phyloP scores from a whole-genome alignment of 2,329 filamentous ascomycete genomes.

The Nectriaceae sp. region DNA sequence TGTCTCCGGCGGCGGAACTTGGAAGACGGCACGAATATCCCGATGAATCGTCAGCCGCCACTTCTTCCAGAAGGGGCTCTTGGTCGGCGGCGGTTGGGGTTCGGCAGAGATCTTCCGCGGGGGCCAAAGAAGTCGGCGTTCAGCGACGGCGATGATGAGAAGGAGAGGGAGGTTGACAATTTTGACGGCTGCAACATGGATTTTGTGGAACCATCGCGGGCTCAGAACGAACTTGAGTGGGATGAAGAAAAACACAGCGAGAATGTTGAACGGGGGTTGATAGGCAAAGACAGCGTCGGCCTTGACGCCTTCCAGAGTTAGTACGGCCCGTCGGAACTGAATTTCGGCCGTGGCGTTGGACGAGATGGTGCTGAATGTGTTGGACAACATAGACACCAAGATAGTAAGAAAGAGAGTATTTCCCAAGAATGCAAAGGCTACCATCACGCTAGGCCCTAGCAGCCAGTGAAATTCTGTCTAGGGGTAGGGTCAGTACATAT shows the following conservation, averaged over 20 bases:
- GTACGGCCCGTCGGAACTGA: constrained; percentile 76
- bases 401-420: constrained; percentile 91
- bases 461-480: constrained; percentile 74
- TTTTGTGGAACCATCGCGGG: constrained; percentile 88
- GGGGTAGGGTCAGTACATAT: constrained; percentile 6
- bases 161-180: constrained; percentile 75
- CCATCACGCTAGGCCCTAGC: constrained; percentile 78
- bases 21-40: constrained; percentile 73
- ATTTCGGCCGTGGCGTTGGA: constrained; percentile 80
- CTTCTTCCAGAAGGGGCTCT: constrained; percentile 63
- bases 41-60: constrained; percentile 70
- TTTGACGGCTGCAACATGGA: constrained; percentile 77
- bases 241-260: constrained; percentile 72
- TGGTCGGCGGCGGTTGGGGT: constrained; percentile 24
- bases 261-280: constrained; percentile 79
- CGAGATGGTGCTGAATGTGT: constrained; percentile 79
- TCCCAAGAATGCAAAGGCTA: constrained; percentile 81
- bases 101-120: constrained; percentile 20
- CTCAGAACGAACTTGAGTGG: constrained; percentile 77
- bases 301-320: constrained; percentile 85
- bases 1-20: constrained; percentile 66
- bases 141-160: constrained; percentile 68
- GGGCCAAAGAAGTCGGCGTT: constrained; percentile 69
- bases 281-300: constrained; percentile 82
- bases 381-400: constrained; percentile 82